Conservation (phyloP, 306 rosid species). For the Prunus mume region DNA sequence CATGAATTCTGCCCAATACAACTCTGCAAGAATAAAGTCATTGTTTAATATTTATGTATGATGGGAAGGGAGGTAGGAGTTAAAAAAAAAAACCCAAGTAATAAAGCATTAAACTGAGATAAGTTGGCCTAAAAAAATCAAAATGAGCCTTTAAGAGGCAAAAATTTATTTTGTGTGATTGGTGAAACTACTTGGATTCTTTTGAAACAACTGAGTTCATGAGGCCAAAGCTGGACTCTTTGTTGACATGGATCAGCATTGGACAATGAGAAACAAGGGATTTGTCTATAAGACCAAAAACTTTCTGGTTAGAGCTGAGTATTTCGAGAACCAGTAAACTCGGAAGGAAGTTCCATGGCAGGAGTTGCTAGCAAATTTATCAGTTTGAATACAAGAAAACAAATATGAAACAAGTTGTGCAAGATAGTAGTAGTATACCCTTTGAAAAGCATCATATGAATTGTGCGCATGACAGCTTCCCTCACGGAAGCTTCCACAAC, state of each 20-base stretch:
- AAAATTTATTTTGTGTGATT: too few relatives aligned
- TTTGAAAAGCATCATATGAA: constrained; percentile 79
- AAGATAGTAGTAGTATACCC: constrained; percentile 43
- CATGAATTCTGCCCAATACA: constrained; percentile 84
- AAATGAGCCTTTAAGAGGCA: too few relatives aligned
- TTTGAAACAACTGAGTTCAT: too few relatives aligned
- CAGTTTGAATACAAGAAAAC: not conserved
- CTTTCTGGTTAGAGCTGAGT: not conserved
- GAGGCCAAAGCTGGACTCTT: too few relatives aligned
- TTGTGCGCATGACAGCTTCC: constrained; percentile 92
- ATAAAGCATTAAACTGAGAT: too few relatives aligned
- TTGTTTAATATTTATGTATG: not conserved
- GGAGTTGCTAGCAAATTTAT: not conserved
- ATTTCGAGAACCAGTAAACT: not conserved
- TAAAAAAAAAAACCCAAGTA: not conserved
- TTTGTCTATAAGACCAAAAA: too few relatives aligned
- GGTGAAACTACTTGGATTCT: too few relatives aligned
- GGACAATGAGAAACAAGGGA: too few relatives aligned
- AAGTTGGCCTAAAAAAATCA: too few relatives aligned
- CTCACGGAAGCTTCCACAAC: constrained; percentile 78
- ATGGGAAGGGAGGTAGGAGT: not conserved
- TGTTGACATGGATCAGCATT: too few relatives aligned
- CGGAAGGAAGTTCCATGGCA: too few relatives aligned
- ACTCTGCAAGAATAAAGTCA: constrained; percentile 52
- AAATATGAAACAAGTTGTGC: not conserved